Conservation (phyloP, 2,329 filamentous ascomycete species). For the Fusarium illudens region DNA sequence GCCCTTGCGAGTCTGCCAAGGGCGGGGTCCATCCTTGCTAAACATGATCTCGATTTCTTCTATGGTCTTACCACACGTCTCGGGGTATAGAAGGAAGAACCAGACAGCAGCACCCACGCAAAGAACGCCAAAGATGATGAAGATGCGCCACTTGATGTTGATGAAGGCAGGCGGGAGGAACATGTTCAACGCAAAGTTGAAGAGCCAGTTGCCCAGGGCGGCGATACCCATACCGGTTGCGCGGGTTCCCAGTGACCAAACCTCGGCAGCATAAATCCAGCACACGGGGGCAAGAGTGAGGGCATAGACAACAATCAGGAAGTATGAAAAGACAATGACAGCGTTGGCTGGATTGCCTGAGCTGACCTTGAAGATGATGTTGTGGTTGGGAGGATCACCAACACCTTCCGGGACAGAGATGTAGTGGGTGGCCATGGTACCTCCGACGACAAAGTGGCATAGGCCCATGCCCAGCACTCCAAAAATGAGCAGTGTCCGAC, state of each 20-base stretch:
- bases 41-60: slow-evolving; percentile 7
- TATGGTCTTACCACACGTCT: neutral
- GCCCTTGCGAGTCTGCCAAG: neutral
- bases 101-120: neutral
- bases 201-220: neutral
- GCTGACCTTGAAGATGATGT: neutral
- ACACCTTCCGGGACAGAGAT: neutral
- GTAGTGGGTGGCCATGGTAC: neutral
- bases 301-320: neutral
- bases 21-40: neutral
- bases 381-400: neutral
- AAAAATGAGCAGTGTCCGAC: neutral
- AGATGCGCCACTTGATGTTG: neutral
- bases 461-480: neutral
- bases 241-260: neutral
- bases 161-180: neutral
- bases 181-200: slow-evolving; percentile 1
- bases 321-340: neutral
- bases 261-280: slow-evolving; percentile 5
- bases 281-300: neutral
- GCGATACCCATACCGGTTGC: neutral
- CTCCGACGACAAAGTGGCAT: neutral
- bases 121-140: neutral
- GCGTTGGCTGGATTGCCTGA: neutral
- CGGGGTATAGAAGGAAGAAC: neutral